Percentiles rank a stretch among this genome's conserved stretches.
These are phyloP conservation scores for Aureobasidium subglaciale DNA, from an alignment of 2,329 filamentous ascomycete species.

Conservation along the genomic window DNA sequence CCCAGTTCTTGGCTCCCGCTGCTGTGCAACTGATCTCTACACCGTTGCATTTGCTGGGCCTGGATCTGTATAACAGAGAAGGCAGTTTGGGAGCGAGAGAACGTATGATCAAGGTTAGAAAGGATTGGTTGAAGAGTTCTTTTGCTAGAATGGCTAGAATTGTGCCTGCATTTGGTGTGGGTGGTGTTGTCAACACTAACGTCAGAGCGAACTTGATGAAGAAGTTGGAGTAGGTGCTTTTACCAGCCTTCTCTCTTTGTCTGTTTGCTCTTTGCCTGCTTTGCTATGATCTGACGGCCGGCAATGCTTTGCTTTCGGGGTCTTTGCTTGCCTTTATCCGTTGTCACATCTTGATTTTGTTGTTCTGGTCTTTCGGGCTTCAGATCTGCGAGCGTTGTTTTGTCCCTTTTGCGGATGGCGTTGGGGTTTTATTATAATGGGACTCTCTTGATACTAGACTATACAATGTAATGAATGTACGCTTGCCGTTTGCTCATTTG, in stretches of 20 bases:
- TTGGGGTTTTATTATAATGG: too few species aligned
- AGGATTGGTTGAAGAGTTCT: slow-evolving; percentile 69
- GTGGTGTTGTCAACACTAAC: slow-evolving; percentile 76
- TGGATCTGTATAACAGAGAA: slow-evolving; percentile 77
- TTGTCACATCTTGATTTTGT: not conserved
- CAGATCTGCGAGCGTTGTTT: too few species aligned
- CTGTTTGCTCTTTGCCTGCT: not conserved
- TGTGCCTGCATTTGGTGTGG: slow-evolving; percentile 80
- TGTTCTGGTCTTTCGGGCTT: too few species aligned
- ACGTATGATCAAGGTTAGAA: slow-evolving; percentile 59
- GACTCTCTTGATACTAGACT: too few species aligned
- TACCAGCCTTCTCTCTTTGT: not conserved
- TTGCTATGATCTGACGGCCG: not conserved
- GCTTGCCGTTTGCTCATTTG: too few species aligned
- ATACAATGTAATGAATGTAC: too few species aligned
- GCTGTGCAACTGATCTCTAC: slow-evolving; percentile 72
- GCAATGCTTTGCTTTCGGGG: not conserved
- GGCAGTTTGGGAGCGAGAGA: slow-evolving; percentile 46
- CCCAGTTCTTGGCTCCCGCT: slow-evolving; percentile 76
- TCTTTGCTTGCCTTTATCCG: not conserved
- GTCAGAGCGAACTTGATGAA: slow-evolving; percentile 62
- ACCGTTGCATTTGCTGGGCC: slow-evolving; percentile 73
- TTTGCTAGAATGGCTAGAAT: slow-evolving; percentile 75
- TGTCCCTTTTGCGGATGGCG: too few species aligned
- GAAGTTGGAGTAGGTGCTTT: slow-evolving; percentile 39